Conservation (phyloP, 257 asterid species). For the Salvia miltiorrhiza region DNA sequence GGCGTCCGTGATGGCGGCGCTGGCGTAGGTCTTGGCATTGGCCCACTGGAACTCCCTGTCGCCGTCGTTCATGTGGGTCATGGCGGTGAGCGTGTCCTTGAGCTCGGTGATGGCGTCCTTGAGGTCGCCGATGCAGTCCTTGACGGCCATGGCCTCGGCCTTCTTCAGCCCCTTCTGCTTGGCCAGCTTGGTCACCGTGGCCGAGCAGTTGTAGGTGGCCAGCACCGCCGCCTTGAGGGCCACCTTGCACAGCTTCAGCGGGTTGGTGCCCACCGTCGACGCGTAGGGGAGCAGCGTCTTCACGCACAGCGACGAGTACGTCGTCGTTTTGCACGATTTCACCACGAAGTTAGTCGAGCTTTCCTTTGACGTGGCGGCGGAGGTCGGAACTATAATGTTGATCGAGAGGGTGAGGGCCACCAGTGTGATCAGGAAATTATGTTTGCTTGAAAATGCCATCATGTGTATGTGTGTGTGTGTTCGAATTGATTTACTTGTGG, state of each 20-base stretch:
- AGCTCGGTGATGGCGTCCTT: slow-evolving; percentile 66
- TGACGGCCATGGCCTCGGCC: slow-evolving; percentile 36
- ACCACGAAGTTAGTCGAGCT: slow-evolving; percentile 34
- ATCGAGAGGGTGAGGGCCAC: background rate
- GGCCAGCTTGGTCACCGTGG: slow-evolving; percentile 22
- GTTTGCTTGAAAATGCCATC: too few relatives aligned
- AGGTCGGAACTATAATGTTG: background rate
- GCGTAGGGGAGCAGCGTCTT: slow-evolving; percentile 60
- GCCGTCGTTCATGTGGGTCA: slow-evolving; percentile 34
- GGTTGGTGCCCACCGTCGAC: slow-evolving; percentile 33
- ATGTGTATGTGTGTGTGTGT: background rate
- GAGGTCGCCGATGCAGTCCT: slow-evolving; percentile 57
- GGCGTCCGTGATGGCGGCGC: slow-evolving; percentile 73
- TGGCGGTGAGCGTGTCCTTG: slow-evolving; percentile 41
- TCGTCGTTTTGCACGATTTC: slow-evolving; percentile 44
- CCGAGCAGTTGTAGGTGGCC: slow-evolving; percentile 36
- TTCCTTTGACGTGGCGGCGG: slow-evolving; percentile 18
- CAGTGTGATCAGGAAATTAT: too few relatives aligned
- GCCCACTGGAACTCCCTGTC: slow-evolving; percentile 52
- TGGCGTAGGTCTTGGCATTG: slow-evolving; percentile 67
- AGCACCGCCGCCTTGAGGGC: slow-evolving; percentile 50
- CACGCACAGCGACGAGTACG: slow-evolving; percentile 48
- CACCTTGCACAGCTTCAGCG: slow-evolving; percentile 43
- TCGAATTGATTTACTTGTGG: background rate
- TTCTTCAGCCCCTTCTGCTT: slow-evolving; percentile 27